Base-by-base conservation (phyloP, 768 basidiomycete genomes). In the Hortiboletus campestris region DNA sequence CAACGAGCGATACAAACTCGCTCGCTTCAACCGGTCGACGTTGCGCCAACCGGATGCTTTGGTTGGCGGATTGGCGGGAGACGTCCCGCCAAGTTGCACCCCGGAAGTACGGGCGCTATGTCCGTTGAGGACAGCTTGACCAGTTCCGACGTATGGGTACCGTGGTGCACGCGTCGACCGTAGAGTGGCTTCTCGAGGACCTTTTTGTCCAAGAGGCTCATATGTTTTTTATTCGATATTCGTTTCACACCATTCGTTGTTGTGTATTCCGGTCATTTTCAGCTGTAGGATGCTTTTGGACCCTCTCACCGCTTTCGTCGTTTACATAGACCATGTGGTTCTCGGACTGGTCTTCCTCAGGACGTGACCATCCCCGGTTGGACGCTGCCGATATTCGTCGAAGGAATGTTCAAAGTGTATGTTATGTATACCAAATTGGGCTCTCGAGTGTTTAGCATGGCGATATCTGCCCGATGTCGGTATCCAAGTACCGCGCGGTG, bases 11-110 rank as follows among this genome's bases (percentile, higher is more conserved):
- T 68, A 16, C 60, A 65, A 52, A 70, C 61, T 34, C 60, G 67
- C 4, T 31, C 67, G 46, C 39, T 68, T 2, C 60, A 65, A 16
- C 67, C 67, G 11, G 51, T 70, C 29, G 63, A 69, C 3, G 48
- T 60, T 1, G 41, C 31, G 11, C 55, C 63, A 3, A 29, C 42
- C 1, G 67, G 67, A 16, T 70, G 67, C 32, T 65, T 68, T 51
- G n/a, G 38, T 1, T 63, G 65, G 63, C 25, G 67, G 12, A 36
- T 28, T 2, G 59, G 57, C 17, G 39, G 51, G 13, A 47, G 39
- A 46, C 65, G 57, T 12, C 8, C 49, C 0, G 22, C 43, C 48
- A 66, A 49, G 14, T 1, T 55, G 32, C 34, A 34, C 35, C 34
- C 58, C 0, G 56, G 38, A 13, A 31, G 16, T 47, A 16, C 28